Evolutionary conservation across 2,329 filamentous ascomycete genomes (phyloP).

Genomic region (Aspergillus sojae): DNA sequence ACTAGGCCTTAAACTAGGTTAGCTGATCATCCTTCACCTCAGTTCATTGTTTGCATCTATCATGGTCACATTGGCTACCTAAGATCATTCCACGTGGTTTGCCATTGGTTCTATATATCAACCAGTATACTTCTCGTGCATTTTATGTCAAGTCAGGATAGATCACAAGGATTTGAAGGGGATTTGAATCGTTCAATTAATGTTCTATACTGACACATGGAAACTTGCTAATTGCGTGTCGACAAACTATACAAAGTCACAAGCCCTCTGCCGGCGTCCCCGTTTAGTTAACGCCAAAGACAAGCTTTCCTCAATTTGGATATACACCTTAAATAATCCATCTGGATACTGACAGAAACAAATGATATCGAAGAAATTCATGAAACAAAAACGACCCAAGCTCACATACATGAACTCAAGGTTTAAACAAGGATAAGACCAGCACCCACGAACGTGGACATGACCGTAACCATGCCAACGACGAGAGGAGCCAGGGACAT

Average conservation of each 20-base stretch:
- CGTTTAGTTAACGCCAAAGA: constrained; percentile 7
- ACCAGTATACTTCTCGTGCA: background rate
- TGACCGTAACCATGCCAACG: constrained; percentile 53
- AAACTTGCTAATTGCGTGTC: constrained; percentile 11
- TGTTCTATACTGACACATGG: constrained; percentile 10
- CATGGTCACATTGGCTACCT: too few species aligned
- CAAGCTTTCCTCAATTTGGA: constrained; percentile 8
- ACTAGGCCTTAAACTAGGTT: too few species aligned
- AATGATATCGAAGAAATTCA: constrained; percentile 11
- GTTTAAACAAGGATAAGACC: constrained; percentile 37
- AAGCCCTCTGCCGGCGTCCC: constrained; percentile 6
- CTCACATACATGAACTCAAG: background rate
- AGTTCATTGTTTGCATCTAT: too few species aligned
- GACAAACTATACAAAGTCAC: constrained; percentile 21
- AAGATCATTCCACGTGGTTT: too few species aligned
- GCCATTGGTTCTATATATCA: background rate
- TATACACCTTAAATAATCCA: constrained; percentile 6
- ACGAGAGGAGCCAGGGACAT: constrained; percentile 54
- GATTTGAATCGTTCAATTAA: constrained; percentile 12
- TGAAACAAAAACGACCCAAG: constrained; percentile 8
- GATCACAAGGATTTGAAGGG: background rate
- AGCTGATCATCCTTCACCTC: too few species aligned
- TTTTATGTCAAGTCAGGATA: background rate
- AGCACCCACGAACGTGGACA: constrained; percentile 59
- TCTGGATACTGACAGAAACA: constrained; percentile 9